These are phyloP conservation scores for Ceriops zippeliana DNA, from an alignment of 345 rosid species.

Conservation along the genomic window DNA sequence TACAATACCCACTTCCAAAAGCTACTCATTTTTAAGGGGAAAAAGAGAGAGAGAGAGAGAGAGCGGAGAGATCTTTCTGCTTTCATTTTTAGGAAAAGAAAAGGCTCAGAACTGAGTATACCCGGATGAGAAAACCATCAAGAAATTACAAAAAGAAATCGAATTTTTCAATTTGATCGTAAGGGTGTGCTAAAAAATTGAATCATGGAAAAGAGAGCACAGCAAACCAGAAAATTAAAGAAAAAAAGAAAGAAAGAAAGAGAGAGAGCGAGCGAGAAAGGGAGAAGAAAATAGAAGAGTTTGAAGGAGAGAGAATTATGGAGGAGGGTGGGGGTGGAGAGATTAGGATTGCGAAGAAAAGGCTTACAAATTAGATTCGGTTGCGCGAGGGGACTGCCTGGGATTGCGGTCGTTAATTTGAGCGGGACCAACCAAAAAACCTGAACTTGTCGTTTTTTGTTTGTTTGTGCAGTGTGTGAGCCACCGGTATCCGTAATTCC, in stretches of 20 bases:
- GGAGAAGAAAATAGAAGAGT: conserved; percentile 3
- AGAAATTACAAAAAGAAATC: not conserved
- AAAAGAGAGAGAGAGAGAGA: not conserved
- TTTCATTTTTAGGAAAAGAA: not conserved
- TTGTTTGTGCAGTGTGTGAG: not conserved
- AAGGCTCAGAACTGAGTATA: conserved; percentile 1
- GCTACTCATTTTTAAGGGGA: not conserved
- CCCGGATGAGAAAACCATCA: conserved; percentile 18
- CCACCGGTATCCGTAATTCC: not conserved
- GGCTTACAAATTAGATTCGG: conserved; percentile 24
- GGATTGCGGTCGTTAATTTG: conserved; percentile 46
- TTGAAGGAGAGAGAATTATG: not conserved
- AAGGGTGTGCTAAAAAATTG: not conserved
- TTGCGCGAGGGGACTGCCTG: conserved; percentile 39
- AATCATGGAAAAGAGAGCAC: not conserved
- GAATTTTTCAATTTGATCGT: not conserved
- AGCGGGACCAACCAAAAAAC: conserved; percentile 44
- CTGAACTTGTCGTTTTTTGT: not conserved
- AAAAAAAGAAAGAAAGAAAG: not conserved
- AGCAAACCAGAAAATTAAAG: not conserved
- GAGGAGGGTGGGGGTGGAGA: not conserved
- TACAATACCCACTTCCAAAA: conserved; percentile 6
- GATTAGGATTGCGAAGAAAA: conserved; percentile 4
- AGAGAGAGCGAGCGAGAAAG: not conserved
- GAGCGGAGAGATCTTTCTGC: conserved; percentile 1